Conservation (phyloP, 345 rosid species). For the Citropsis articulata region DNA sequence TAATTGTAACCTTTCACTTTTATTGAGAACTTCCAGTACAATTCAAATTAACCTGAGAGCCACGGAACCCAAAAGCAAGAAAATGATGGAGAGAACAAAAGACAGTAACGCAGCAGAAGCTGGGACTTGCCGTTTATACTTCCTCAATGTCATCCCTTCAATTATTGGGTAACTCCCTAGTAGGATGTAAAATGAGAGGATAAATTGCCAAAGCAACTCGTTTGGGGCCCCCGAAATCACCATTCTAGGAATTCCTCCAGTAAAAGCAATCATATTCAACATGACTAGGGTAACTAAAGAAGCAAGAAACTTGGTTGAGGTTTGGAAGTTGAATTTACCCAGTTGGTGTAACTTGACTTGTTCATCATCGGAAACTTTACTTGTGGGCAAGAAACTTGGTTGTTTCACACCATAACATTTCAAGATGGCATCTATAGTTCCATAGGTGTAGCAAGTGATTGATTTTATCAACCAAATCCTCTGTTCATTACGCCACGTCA, state of each 20-base stretch:
- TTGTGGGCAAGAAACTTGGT: conserved; percentile 19
- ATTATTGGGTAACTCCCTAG: conserved; percentile 23
- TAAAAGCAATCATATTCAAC: conserved; percentile 18
- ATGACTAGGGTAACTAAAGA: conserved; percentile 17
- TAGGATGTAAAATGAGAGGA: conserved; percentile 23
- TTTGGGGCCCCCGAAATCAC: neutral
- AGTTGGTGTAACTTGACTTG: conserved; percentile 10
- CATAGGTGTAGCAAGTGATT: conserved; percentile 9
- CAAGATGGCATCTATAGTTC: neutral
- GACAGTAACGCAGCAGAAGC: neutral
- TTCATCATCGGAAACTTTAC: conserved; percentile 18
- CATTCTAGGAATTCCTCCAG: conserved; percentile 17
- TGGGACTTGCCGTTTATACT: conserved; percentile 25
- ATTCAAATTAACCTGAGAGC: neutral
- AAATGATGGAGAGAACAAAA: neutral
- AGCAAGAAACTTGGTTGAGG: conserved; percentile 11
- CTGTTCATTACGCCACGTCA: conserved; percentile 4
- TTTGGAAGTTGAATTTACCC: conserved; percentile 25
- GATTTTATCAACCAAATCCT: conserved; percentile 19
- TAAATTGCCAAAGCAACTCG: conserved; percentile 21
- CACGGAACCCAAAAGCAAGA: conserved; percentile 8
- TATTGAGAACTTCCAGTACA: neutral
- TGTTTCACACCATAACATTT: conserved; percentile 16
- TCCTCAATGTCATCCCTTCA: conserved; percentile 25
- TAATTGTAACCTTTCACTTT: neutral